Conservation (phyloP, 2,329 filamentous ascomycete species). For the Clonostachys solani region DNA sequence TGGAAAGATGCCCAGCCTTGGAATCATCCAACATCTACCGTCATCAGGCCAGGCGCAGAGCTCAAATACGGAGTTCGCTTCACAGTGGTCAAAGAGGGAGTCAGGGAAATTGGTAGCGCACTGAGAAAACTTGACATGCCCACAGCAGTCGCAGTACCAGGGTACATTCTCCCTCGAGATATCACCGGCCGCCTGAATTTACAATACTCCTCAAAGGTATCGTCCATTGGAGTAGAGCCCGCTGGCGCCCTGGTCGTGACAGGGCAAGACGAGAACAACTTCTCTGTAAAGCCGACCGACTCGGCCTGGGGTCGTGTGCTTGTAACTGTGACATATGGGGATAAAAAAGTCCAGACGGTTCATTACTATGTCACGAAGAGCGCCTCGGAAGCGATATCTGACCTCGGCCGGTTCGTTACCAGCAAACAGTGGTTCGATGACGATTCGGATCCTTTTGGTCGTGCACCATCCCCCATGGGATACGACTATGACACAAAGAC, state of each 20-base stretch:
- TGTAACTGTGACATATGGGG: constrained; percentile 40
- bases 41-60: constrained; percentile 35
- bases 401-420: constrained; percentile 49
- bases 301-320: constrained; percentile 44
- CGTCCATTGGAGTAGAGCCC: constrained; percentile 31
- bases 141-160: constrained; percentile 46
- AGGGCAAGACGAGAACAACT: constrained; percentile 18
- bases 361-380: constrained; percentile 52
- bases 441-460: constrained; percentile 46
- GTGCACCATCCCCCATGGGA: constrained; percentile 50
- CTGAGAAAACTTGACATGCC: constrained; percentile 37
- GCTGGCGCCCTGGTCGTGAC: constrained; percentile 26
- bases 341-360: constrained; percentile 44
- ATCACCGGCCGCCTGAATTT: constrained; percentile 39
- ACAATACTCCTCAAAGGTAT: constrained; percentile 29
- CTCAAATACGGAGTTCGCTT: constrained; percentile 47
- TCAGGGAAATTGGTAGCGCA: constrained; percentile 41
- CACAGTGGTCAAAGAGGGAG: constrained; percentile 32
- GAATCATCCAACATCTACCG: constrained; percentile 46
- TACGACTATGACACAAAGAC: constrained; percentile 45
- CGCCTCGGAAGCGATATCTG: constrained; percentile 32
- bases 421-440: constrained; percentile 47
- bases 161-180: constrained; percentile 47
- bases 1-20: constrained; percentile 47
- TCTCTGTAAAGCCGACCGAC: constrained; percentile 34